Base-by-base conservation (phyloP, 2,329 filamentous ascomycete species). In the Fusarium avenaceum region DNA sequence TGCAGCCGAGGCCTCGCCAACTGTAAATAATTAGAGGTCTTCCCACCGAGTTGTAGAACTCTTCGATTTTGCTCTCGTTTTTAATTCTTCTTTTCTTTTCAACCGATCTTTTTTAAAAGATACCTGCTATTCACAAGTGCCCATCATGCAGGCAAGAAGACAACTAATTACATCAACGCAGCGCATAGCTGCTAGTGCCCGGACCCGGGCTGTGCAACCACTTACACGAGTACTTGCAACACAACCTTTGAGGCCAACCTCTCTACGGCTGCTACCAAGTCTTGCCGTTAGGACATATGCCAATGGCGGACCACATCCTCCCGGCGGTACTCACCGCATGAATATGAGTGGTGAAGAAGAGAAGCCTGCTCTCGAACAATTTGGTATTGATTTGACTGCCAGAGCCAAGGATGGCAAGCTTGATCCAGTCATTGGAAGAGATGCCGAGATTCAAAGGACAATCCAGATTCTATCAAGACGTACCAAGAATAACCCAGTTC, bases 401-500 rank as follows among this genome's bases (percentile, higher is more conserved):
- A 88, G 88, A 73, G 96, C 96, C 20, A 92, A 87, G 77, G 91
- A 92, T 48, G 96, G 96, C 40, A 97, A 97, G 76, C 85, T 99
- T 5, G 96, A 99, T 75, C 96, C 96, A 0, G 95, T 98, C 15
- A 98, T 99, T 75, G 96, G 96, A 20, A 87, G 96, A 77, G 94
- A 97, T 74, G 84, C 88, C 7, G 96, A 97, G 77, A 97, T 98
- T 52, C 93, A 97, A 75, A 86, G 96, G 49, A 97, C 94, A 0
- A 97, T 98, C 62, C 96, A 98, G 75, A 92, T 99, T 13, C 81
- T 99, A 2, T 97, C 94, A 17, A 86, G 96, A 67, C 86, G 96
- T 63, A 98, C 96, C 9, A 98, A 98, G 80, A 98, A 97, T 75
- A 97, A 97, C 70, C 95, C 95, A 0, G 94, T 97, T 1, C 82